Conservation (phyloP, 192 early-diverging fungal species). For the Diversispora eburnea region DNA sequence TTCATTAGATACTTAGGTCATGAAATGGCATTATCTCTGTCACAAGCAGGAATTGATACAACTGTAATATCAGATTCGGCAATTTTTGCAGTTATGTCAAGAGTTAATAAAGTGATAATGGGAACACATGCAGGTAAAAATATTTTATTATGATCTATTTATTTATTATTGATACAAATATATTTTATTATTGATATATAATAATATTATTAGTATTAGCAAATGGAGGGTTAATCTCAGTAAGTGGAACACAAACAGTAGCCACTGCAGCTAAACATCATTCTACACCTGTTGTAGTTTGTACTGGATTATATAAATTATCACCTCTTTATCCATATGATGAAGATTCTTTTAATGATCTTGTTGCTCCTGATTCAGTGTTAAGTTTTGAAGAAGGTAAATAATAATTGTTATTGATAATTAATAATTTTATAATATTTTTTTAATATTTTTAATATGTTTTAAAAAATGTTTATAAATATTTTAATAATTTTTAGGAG, state of each 20-base stretch:
- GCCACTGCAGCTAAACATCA: slow-evolving; percentile 91
- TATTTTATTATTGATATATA: too few species aligned
- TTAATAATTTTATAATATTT: too few species aligned
- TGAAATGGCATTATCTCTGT: slow-evolving; percentile 71
- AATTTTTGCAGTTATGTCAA: slow-evolving; percentile 94
- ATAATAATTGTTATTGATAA: neutral
- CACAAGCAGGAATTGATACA: slow-evolving; percentile 79
- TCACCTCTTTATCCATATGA: slow-evolving; percentile 88
- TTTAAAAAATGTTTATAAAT: too few species aligned
- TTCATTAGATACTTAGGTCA: slow-evolving; percentile 73
- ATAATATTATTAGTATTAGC: slow-evolving; percentile 62
- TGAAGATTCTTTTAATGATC: slow-evolving; percentile 76
- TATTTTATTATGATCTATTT: neutral
- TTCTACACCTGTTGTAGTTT: slow-evolving; percentile 90
- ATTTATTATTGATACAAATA: neutral
- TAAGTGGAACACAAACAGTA: slow-evolving; percentile 74
- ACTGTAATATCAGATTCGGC: slow-evolving; percentile 90
- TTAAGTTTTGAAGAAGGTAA: slow-evolving; percentile 74
- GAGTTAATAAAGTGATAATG: slow-evolving; percentile 95
- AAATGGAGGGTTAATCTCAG: slow-evolving; percentile 88
- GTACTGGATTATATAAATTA: slow-evolving; percentile 84
- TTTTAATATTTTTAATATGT: too few species aligned
- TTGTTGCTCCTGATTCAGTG: slow-evolving; percentile 74
- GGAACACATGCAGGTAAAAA: slow-evolving; percentile 78
- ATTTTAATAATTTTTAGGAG: slow-evolving; percentile 42